Base-by-base conservation (phyloP, 2,329 filamentous ascomycete genomes). In the Dryadomyces quercus-mongolicae region DNA sequence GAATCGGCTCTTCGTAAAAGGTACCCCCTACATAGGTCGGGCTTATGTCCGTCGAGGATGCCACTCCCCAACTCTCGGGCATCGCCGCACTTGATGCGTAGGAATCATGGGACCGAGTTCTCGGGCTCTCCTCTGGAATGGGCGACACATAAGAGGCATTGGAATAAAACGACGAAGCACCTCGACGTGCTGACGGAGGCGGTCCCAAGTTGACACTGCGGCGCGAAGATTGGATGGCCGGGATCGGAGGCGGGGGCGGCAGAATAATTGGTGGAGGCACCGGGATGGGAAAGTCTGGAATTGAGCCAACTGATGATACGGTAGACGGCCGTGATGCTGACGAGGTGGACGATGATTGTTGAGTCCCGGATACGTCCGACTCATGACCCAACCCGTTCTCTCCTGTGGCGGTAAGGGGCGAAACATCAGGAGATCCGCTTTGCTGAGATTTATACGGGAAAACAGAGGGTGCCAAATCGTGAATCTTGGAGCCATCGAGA, bases 1-100 rank as follows among this genome's bases (percentile, higher is more conserved):
- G 68, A 47, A 74, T 71, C 2, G 68, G 66, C 38, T 78, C 75
- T 50, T 77, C 75, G 57, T 75, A 76, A 20, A 52, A 57, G 1
- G 55, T 49, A 58, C 74, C 69, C n/a, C 75, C 75, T n/a, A 64
- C 55, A 62, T 76, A 68, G 61, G 71, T 61, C 53, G 74, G 67
- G 64, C 73, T 78, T 36, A 64, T 64, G 13, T 65, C 65, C 2
- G 72, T 71, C 0, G 76, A 77, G 1, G 68, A 55, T 1, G 31
- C 64, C 5, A 73, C 77, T 5, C 74, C 79, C 79, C 84, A 89
- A 60, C 74, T 81, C 20, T 81, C 78, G 1, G 86, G 85, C 65
- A 89, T 86, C 0, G 80, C 85, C 40, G 81, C 78, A 60, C 85
- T 89, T 2, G 86, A 89, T 21, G 81, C 85, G 62, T 80, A 84